Evolutionary conservation across 768 basidiomycete genomes (phyloP).

Genomic region (Mycena rosella): DNA sequence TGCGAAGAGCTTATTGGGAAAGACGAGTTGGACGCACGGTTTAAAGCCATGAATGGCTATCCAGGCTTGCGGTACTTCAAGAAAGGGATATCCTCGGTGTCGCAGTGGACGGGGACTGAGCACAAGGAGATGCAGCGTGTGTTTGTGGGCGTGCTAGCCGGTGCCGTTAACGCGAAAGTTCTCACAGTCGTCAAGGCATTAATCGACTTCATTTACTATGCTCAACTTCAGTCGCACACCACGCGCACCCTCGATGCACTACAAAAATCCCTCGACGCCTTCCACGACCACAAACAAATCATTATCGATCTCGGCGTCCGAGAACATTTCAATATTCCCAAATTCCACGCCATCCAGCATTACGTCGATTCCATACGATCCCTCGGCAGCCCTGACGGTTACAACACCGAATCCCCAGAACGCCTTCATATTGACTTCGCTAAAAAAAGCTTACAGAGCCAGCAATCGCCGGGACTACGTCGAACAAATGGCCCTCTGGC

Average conservation of each 20-base stretch:
- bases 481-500: constrained; percentile 49
- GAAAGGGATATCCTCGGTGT: neutral
- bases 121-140: constrained; percentile 22
- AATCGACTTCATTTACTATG: constrained; percentile 44
- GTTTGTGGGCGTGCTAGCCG: constrained; percentile 41
- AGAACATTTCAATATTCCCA: neutral
- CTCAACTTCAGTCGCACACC: constrained; percentile 37
- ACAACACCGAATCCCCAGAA: neutral
- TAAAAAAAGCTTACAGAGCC: neutral
- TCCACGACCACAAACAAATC: neutral
- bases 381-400: constrained; percentile 7
- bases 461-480: neutral
- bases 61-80: neutral
- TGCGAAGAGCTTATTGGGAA: neutral
- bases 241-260: constrained; percentile 17
- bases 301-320: neutral
- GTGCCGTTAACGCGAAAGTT: constrained; percentile 27
- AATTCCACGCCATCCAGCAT: neutral
- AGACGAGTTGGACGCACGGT: neutral
- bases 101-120: neutral
- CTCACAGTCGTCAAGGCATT: constrained; percentile 34
- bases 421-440: neutral
- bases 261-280: neutral
- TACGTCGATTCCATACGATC: constrained; percentile 1
- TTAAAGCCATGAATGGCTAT: neutral